Percentiles rank a stretch among this genome's conserved stretches.
Conservation (phyloP, 164 flowering plant species). For the Piper longum region DNA sequence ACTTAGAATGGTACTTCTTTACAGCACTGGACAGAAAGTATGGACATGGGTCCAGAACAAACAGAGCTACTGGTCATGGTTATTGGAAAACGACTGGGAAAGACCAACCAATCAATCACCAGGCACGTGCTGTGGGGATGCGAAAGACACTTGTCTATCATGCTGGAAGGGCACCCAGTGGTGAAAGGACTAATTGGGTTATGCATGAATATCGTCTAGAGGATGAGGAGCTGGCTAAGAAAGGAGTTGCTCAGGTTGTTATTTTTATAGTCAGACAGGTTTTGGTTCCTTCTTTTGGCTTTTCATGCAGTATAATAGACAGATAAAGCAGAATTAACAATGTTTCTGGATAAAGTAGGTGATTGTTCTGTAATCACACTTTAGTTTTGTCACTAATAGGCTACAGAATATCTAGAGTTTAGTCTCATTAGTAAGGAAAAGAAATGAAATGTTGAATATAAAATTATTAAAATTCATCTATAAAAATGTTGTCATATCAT, state of each 20-base stretch:
- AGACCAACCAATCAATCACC: conserved; percentile 33
- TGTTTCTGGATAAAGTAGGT: no score
- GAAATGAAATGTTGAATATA: no score
- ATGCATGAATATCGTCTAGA: no score
- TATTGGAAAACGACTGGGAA: conserved; percentile 67
- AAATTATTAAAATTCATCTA: not conserved
- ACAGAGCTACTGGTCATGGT: conserved; percentile 31
- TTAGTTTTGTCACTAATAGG: no score
- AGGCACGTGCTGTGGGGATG: conserved; percentile 38
- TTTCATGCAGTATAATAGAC: no score
- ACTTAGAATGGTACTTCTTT: conserved; percentile 78
- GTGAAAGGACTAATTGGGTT: conserved; percentile 56
- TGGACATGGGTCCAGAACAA: conserved; percentile 48
- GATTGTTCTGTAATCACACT: no score
- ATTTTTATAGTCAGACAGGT: no score
- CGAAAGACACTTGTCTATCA: conserved; percentile 74
- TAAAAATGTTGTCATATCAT: conserved; percentile 1
- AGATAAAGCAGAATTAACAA: no score
- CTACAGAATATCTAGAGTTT: no score
- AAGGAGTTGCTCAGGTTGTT: no score
- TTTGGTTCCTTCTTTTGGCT: no score
- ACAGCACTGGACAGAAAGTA: conserved; percentile 59
- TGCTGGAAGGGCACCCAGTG: conserved; percentile 60
- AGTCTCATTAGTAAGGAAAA: no score
- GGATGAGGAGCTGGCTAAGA: conserved; percentile 14